Percentiles rank a stretch among this genome's conserved stretches.
These are phyloP conservation scores for Metarhizium rileyi DNA, from an alignment of 2,329 filamentous ascomycete species.

Conservation along the genomic window DNA sequence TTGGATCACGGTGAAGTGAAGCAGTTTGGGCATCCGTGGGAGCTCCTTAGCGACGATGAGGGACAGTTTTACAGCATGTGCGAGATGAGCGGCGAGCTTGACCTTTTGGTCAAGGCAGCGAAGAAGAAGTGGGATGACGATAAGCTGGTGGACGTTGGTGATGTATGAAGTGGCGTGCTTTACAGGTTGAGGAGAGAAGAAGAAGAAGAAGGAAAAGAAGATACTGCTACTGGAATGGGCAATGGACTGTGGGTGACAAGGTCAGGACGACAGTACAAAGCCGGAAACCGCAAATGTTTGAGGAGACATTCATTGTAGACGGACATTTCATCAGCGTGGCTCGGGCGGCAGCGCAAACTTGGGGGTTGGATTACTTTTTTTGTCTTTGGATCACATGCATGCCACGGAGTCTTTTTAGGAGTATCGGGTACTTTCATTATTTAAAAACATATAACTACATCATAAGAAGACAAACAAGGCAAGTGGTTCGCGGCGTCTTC, in stretches of 20 bases:
- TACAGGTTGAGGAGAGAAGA: slow-evolving; percentile 5
- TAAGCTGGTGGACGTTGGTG: slow-evolving; percentile 25
- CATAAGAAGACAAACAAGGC: too few relatives aligned
- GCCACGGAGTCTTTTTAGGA: neutral
- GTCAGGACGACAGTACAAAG: neutral
- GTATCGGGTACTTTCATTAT: slow-evolving; percentile 1
- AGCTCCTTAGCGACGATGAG: slow-evolving; percentile 61
- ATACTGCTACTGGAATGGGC: neutral
- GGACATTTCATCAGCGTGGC: neutral
- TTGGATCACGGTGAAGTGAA: slow-evolving; percentile 80
- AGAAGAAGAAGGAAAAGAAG: neutral
- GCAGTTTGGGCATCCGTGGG: slow-evolving; percentile 85
- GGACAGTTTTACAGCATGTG: slow-evolving; percentile 57
- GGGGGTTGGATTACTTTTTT: neutral
- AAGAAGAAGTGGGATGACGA: slow-evolving; percentile 42
- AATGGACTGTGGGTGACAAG: neutral
- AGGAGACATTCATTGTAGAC: neutral
- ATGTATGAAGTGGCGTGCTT: neutral
- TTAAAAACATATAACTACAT: too few relatives aligned
- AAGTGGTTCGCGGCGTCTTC: neutral
- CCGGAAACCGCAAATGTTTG: neutral
- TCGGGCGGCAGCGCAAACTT: neutral
- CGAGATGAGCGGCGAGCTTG: slow-evolving; percentile 51
- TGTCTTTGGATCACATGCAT: neutral
- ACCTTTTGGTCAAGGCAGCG: slow-evolving; percentile 39